Base-by-base conservation (phyloP, 78 protist species). In the Cyanophora paradoxa region DNA sequence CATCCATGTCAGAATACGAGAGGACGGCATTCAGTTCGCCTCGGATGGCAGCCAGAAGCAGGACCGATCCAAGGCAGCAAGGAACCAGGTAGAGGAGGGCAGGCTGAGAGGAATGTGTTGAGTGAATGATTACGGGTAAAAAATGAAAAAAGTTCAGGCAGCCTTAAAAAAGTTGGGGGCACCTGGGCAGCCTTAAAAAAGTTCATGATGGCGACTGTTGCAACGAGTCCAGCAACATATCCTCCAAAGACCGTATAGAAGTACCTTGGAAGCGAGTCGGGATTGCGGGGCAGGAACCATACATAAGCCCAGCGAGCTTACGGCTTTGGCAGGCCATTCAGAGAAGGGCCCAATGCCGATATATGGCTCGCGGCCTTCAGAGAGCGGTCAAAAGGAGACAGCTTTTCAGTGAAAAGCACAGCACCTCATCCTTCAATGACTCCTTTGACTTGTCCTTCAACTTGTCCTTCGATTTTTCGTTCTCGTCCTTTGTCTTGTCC, bases 51-150 rank as follows among this genome's bases (percentile, higher is more conserved):
- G 75, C 75, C 30, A 34, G 14, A 10, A 70, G 16, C 54, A 42
- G 28, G 14, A 59, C 26, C 13, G 67, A 13, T 22, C 41, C 50
- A 24, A 70, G 48, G 59, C 31, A 20, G 11, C 54, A 57, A 22
- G 75, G 75, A 20, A 70, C 75, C 16, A 70, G 42, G 31, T 70
- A 70, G 36, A 70, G 48, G 14, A 70, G 64, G 16, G 75, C 75
- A 3, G 75, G 75, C 64, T 70, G 48, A 2, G 48, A 16, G 10
- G 59, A 3, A 33, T 28, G 62, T 67, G 34, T 16, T 16, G 16
- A 36, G 28, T 4, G 34, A 31, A 4, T 4, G 13, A 36, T 5
- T 33, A 11, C 70, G 4, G 50, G 52, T 44, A 10, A 13, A 44
- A 10, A 44, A 44, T 16, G 13, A 44, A 44, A 44, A 44, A 10